phyloP scores from a whole-genome alignment of 1,284 basidiomycete species.

The Ceratobasidium sp. region DNA sequence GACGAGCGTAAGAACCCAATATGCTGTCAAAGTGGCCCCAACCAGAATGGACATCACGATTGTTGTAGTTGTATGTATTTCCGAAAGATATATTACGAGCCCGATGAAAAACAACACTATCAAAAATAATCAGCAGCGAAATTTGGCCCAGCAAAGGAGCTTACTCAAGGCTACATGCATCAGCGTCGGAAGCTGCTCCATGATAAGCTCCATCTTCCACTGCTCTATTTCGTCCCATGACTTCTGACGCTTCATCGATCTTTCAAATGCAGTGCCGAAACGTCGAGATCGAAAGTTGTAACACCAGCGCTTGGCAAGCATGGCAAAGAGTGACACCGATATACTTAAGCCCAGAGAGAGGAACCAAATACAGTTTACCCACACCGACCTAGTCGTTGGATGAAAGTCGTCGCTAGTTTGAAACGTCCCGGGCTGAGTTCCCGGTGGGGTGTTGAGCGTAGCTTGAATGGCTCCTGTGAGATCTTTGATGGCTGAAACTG shows the following conservation, averaged over 20 bases:
- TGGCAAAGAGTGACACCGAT: constrained; percentile 18
- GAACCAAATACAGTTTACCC: constrained; percentile 16
- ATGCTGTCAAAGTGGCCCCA: not conserved
- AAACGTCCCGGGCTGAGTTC: not conserved
- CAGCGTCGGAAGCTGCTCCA: not conserved
- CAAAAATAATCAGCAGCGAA: not conserved
- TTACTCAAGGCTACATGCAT: constrained; percentile 18
- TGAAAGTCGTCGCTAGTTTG: not conserved
- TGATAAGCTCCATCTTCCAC: constrained; percentile 10
- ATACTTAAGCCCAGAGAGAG: not conserved
- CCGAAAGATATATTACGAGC: constrained; percentile 14
- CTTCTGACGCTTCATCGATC: not conserved
- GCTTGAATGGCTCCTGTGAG: not conserved
- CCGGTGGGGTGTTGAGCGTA: not conserved
- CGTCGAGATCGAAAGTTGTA: constrained; percentile 4
- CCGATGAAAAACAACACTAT: constrained; percentile 20
- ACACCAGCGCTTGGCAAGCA: constrained; percentile 35
- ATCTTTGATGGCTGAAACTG: not conserved
- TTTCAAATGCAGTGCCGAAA: not conserved
- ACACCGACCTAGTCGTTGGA: not conserved
- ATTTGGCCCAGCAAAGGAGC: not conserved
- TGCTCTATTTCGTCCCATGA: not conserved
- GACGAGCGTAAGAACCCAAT: not conserved
- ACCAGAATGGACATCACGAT: not conserved
- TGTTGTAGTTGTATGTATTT: not conserved